Evolutionary conservation across 805 yeast genomes (phyloP), one percentile per base, ranked within the genome.

Genomic region (Teunomyces funiuensis): DNA sequence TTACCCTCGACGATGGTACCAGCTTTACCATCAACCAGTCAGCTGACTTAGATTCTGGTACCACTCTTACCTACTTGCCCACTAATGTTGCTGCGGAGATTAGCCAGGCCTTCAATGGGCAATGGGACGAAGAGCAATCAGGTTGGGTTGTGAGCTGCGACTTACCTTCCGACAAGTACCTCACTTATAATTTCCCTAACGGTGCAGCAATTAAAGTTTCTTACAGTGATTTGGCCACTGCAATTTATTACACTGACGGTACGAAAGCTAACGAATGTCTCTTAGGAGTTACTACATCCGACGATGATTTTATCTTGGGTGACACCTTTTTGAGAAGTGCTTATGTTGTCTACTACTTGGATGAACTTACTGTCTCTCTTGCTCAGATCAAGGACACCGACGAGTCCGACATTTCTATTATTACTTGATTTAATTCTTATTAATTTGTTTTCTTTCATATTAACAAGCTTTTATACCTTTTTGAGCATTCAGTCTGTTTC

Each of bases 321-420:
- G 83, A 79, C 54, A 61, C 74, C 4, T 75, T 81, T 57, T 54
- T 81, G 42, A 65, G 75, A 44, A 57, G 71, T 20, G 77, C 76
- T 1, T 80, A 80, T 50, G 67, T 73, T 28, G 83, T 79, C 34
- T 81, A 69, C 43, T 83, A 81, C 56, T 54, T 80, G 36, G 80
- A 73, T 25, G 60, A 65, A 29, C 51, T 60, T 19, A 66, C 68
- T 40, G 50, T 77, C 17, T 71, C 73, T 1, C 28, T 77, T 10
- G 82, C 80, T 3, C 77, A 71, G 46, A 81, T 72, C 2, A 65
- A 59, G 33, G 58, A 49, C 36, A 50, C 72, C 26, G 20, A 41
- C 7, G 40, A 41, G n/a, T 34, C 42, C 26, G 22, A 39, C 13
- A 43, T 46, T 10, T 25, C 36, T 5, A 6, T 37, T 4, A 45